phyloP scores from a whole-genome alignment of 2,329 filamentous ascomycete species.

The Neofusicoccum parvum region DNA sequence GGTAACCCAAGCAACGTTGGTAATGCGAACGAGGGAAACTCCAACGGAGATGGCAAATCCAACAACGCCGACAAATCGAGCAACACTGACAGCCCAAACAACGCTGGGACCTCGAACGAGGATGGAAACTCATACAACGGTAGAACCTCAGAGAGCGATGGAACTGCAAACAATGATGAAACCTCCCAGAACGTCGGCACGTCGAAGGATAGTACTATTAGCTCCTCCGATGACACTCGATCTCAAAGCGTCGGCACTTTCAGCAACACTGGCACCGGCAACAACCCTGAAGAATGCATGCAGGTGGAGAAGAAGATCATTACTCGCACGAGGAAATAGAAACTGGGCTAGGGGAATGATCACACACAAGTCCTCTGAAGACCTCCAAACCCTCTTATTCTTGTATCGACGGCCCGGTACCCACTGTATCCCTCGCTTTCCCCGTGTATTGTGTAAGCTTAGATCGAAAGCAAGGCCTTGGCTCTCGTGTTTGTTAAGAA shows the following conservation, averaged over 20 bases:
- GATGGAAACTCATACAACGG: neutral
- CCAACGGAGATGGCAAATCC: no score
- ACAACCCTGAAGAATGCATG: neutral
- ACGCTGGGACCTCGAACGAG: neutral
- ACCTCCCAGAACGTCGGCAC: no score
- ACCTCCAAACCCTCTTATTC: no score
- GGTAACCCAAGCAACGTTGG: neutral
- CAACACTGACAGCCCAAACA: neutral
- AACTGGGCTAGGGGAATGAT: no score
- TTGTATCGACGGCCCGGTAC: no score
- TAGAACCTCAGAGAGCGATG: neutral
- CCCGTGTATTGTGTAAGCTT: no score
- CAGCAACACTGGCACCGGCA: neutral
- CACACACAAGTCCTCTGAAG: no score
- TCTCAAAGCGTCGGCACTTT: neutral
- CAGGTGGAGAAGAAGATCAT: neutral
- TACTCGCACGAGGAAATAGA: no score
- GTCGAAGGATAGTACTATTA: no score
- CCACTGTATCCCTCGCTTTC: no score
- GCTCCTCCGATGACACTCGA: neutral
- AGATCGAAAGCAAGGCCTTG: no score
- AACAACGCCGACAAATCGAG: neutral
- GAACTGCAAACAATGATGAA: neutral
- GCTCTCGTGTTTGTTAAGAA: no score
- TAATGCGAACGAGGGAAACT: neutral